Evolutionary conservation across 441 rosid genomes (phyloP).

Genomic region (Corymbia citriodora): DNA sequence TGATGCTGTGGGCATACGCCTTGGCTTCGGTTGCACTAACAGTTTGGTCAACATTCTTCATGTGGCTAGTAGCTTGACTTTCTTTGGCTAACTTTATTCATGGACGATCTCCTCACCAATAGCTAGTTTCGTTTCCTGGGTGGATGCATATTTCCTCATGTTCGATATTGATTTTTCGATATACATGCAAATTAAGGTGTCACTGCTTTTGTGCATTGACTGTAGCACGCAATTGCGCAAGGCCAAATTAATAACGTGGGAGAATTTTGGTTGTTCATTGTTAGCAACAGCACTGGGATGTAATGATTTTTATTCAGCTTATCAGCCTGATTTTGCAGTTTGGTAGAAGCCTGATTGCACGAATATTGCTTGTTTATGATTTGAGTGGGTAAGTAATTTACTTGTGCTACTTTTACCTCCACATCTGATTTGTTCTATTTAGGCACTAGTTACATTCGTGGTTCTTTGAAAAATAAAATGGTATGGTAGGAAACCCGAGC

Average conservation of each 20-base stretch:
- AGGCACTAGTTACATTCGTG: background rate
- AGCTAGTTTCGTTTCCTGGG: background rate
- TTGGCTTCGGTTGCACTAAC: background rate
- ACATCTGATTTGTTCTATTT: background rate
- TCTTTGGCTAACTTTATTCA: background rate
- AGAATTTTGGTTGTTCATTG: background rate
- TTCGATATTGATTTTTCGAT: background rate
- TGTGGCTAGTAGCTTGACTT: constrained; percentile 4
- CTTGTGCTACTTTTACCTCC: background rate
- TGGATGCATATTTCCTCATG: background rate
- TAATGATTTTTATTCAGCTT: background rate
- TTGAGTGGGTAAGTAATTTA: background rate
- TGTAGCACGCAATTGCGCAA: background rate
- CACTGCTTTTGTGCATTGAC: background rate
- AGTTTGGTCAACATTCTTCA: background rate
- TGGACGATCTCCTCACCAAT: background rate
- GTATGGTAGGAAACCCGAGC: background rate
- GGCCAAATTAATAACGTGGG: background rate
- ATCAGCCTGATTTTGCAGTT: background rate
- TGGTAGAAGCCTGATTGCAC: background rate
- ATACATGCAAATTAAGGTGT: background rate
- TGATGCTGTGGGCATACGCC: background rate
- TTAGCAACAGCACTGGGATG: background rate
- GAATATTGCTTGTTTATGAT: background rate
- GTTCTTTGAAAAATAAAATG: background rate